A percentile compares a stretch with the other conserved stretches of the same genome.
Evolutionary conservation across 352 stramenopile genomes (phyloP).

Genomic region (Globisporangium iwayamae): DNA sequence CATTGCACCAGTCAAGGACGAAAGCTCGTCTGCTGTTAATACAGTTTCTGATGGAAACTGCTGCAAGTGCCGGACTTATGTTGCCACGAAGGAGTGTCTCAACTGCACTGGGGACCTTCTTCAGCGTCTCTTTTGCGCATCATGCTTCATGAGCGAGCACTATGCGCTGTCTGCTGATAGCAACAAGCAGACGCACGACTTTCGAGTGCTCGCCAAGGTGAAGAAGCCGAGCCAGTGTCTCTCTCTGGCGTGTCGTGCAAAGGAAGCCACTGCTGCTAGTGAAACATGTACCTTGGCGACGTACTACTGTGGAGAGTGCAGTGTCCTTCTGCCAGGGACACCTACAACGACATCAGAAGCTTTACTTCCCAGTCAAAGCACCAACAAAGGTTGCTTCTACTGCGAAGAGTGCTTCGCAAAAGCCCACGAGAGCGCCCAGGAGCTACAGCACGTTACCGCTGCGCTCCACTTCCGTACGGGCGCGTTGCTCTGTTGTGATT

Average conservation of each 20-base stretch:
- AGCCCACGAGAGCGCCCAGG: conserved; percentile 44
- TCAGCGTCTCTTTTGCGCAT: conserved; percentile 33
- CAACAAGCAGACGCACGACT: conserved; percentile 46
- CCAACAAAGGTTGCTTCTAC: conserved; percentile 39
- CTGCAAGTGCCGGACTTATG: conserved; percentile 26
- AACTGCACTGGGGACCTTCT: conserved; percentile 31
- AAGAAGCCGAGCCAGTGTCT: conserved; percentile 29
- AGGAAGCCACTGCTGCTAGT: neutral
- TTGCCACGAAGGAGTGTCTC: conserved; percentile 53
- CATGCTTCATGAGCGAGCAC: conserved; percentile 60
- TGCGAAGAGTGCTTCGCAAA: conserved; percentile 58
- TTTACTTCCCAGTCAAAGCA: neutral
- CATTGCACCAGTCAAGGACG: neutral
- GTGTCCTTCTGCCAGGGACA: neutral
- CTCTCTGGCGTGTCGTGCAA: conserved; percentile 18
- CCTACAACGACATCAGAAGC: neutral
- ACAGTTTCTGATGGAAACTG: conserved; percentile 30
- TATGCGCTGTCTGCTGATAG: neutral
- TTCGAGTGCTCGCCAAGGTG: conserved; percentile 32
- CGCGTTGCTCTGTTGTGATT: conserved; percentile 55
- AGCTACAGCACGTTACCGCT: conserved; percentile 33
- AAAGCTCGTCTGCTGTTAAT: conserved; percentile 2
- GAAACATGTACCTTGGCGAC: conserved; percentile 21
- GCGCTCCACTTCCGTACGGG: conserved; percentile 51
- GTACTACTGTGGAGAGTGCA: conserved; percentile 43